Evolutionary conservation across 345 rosid species (phyloP), one percentile per base, ranked within the genome.

Genomic region (Streptanthus diversifolius): DNA sequence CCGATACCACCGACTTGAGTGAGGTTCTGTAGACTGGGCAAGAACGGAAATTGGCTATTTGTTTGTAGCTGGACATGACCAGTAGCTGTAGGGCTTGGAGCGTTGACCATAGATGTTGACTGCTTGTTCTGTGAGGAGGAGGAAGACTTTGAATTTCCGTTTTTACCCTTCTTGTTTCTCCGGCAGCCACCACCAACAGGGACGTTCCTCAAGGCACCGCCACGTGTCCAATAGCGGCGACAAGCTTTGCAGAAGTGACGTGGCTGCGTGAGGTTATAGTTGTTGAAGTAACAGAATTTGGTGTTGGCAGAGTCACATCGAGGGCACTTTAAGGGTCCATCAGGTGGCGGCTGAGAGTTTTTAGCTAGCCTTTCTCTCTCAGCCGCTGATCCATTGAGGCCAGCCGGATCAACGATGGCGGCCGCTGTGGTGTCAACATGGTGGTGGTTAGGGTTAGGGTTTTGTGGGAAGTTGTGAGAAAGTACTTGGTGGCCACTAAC

Each of bases 241-340:
- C 80, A 77, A n/a, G 80, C 80, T 24, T 77, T 77, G 63, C 80
- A 77, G 49, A 77, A 77, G 72, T 77, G 72, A 43, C 80, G 80
- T 47, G 80, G 80, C 80, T 77, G 80, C 17, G 80, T 64, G 63
- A 77, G 80, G 76, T 71, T 77, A 63, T 77, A 77, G 76, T 77
- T 77, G 72, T 77, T 77, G 67, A 56, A 77, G 68, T 77, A 77
- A 71, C 80, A 77, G 51, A 77, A 77, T 27, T 77, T 77, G 39
- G 80, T 77, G 63, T 77, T 77, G 62, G 80, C 48, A 37, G 80
- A 77, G 76, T 77, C 72, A 5, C 80, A 77, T 37, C 80, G 54
- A 65, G 80, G 80, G 56, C 80, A 77, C 8, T 77, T 77, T 48
- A 77, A 32, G 51, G 63, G 68, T 70, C 68, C 76, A 21, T 71